A percentile compares a stretch with the other conserved stretches of the same genome.
These are phyloP conservation scores for Tricholoma saponaceum DNA, from an alignment of 768 basidiomycete species.

Conservation along the genomic window DNA sequence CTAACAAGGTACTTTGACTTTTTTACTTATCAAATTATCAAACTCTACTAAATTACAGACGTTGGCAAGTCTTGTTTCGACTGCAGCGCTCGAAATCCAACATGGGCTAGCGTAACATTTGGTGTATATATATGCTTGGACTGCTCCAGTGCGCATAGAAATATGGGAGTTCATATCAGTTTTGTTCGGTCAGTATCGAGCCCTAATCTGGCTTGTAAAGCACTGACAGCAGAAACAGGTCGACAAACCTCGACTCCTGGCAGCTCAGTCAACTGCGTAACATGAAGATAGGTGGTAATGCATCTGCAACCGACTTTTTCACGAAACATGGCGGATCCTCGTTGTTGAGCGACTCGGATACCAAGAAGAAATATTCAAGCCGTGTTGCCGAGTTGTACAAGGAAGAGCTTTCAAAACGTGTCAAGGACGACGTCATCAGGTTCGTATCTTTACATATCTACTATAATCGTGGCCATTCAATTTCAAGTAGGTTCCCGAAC, in stretches of 20 bases:
- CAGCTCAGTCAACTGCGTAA: conserved; percentile 84
- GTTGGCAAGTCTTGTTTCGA: conserved; percentile 70
- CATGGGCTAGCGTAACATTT: conserved; percentile 96
- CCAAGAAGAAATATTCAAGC: conserved; percentile 87
- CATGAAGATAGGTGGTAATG: conserved; percentile 96
- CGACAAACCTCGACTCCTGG: conserved; percentile 96
- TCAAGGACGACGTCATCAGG: conserved; percentile 71
- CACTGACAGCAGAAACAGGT: conserved; percentile 45
- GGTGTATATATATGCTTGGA: conserved; percentile 98
- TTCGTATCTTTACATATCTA: conserved; percentile 28
- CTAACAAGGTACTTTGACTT: conserved; percentile 68
- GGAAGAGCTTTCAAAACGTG: conserved; percentile 80
- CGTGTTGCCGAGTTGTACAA: conserved; percentile 85
- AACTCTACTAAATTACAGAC: background rate
- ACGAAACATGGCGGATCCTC: conserved; percentile 77
- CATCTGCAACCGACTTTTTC: conserved; percentile 83
- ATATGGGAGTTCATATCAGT: conserved; percentile 97
- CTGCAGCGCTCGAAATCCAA: conserved; percentile 92
- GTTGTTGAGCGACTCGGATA: conserved; percentile 67
- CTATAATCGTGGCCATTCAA: conserved; percentile 1
- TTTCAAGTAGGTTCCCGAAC: conserved; percentile 57
- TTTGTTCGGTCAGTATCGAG: conserved; percentile 76
- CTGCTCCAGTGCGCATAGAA: conserved; percentile 92
- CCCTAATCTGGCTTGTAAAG: background rate
- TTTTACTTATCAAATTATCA: background rate